These are phyloP conservation scores for Ceratobasidium sp. DNA, from an alignment of 1,284 basidiomycete genomes.

Conservation along the genomic window DNA sequence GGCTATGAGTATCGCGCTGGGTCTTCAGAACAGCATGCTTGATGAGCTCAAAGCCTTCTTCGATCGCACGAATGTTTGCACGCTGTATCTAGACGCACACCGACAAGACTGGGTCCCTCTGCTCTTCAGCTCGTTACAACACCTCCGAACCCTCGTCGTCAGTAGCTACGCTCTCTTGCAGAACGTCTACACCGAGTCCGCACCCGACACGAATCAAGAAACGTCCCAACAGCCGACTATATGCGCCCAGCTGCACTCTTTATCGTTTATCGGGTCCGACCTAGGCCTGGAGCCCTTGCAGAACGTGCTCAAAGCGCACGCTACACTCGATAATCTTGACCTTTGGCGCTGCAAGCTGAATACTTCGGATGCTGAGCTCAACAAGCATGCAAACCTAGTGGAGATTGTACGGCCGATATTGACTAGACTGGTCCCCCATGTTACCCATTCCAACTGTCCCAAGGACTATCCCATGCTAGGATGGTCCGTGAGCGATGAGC, in stretches of 20 bases:
- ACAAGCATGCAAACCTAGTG: background rate
- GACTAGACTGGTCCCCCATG: background rate
- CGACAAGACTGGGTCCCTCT: slow-evolving; percentile 22
- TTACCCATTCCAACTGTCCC: slow-evolving; percentile 8
- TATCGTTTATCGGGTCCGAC: slow-evolving; percentile 21
- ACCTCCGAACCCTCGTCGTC: slow-evolving; percentile 13
- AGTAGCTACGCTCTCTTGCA: slow-evolving; percentile 4
- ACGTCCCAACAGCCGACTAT: background rate
- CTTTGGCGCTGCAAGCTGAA: slow-evolving; percentile 21
- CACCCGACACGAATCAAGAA: background rate
- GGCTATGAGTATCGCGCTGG: slow-evolving; percentile 13
- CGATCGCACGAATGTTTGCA: slow-evolving; percentile 6
- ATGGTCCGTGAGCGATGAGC: slow-evolving; percentile 31
- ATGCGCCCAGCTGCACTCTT: slow-evolving; percentile 19
- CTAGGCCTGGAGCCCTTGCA: background rate
- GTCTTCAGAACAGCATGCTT: background rate
- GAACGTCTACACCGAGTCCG: background rate
- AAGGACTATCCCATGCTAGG: slow-evolving; percentile 17
- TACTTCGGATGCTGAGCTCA: background rate
- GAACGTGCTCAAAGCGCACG: slow-evolving; percentile 16
- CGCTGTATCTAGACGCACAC: slow-evolving; percentile 9
- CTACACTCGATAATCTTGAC: background rate
- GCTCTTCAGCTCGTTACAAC: slow-evolving; percentile 8
- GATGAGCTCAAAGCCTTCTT: slow-evolving; percentile 13
- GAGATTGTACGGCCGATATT: slow-evolving; percentile 1